Evolutionary conservation across 345 rosid genomes (phyloP), one percentile per base, ranked within the genome.

Genomic region (Hibiscus tridactylites): DNA sequence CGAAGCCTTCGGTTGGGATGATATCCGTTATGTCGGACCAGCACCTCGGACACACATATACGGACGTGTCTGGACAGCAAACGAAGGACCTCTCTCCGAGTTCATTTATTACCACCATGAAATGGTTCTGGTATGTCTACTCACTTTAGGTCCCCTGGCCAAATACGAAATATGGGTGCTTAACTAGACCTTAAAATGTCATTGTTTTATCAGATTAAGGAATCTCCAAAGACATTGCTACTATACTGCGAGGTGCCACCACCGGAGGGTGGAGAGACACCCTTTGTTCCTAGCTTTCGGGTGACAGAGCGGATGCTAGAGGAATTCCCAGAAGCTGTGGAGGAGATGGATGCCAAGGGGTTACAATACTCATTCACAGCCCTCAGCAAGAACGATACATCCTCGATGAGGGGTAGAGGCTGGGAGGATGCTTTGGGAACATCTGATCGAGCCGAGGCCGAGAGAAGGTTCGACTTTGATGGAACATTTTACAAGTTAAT

Each of bases 81-180:
- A 85, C 52, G 94, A 89, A 78, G 94, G 94, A 7, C 93, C 91
- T 3, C 77, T 87, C 16, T 89, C 88, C 11, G 93, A 87, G 69
- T 85, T 87, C 84, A 79, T 87, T 1, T 84, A 79, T 81, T 89
- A 83, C 81, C 93, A 89, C 71, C 89, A 89, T 67, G 93, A 89
- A 69, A 89, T 89, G 91, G 84, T 84, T 71, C 56, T 89, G 84
- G 89, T 85, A 72, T 54, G 84, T 66, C 54, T n/a, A 0, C 9
- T 57, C 52, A 11, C 47, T 62, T 33, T 17, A 6, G 21, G 19
- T 9, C 61, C 33, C 0, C 16, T 4, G 26, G 12, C 4, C 15
- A 63, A 29, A 28, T 37, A 17, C 9, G 28, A 63, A 61, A 31
- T 21, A 21, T 19, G 17, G 28, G 67, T 37, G 42, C 37, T 37